These are phyloP conservation scores for Syzygium syzygioides DNA, from an alignment of 441 rosid species.

Conservation along the genomic window DNA sequence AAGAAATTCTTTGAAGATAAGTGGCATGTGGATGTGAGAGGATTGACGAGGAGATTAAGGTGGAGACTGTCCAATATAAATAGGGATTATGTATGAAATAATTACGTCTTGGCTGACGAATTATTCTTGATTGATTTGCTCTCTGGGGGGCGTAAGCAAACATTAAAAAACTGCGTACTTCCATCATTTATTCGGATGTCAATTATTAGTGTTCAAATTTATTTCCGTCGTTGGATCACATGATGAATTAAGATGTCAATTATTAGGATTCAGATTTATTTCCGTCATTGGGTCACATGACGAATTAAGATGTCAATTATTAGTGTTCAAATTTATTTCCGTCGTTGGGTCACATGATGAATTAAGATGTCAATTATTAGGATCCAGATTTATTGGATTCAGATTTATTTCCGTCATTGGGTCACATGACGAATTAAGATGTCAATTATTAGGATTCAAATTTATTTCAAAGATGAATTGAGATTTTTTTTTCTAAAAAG, in stretches of 20 bases:
- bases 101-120: neutral
- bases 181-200: neutral
- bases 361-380: neutral
- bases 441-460: neutral
- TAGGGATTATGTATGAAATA: neutral
- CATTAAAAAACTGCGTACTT: too few species aligned
- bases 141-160: neutral
- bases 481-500: neutral
- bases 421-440: neutral
- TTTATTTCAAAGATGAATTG: neutral
- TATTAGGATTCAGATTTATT: neutral
- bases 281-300: neutral
- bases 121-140: neutral
- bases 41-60: neutral
- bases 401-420: neutral
- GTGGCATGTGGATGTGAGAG: neutral
- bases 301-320: neutral
- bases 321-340: neutral
- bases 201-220: neutral
- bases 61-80: neutral
- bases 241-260: neutral
- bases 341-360: neutral
- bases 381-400: too few species aligned
- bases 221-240: neutral
- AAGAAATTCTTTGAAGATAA: neutral